Evolutionary conservation across 2,329 filamentous ascomycete genomes (phyloP).

Genomic region (Periconia sp.): DNA sequence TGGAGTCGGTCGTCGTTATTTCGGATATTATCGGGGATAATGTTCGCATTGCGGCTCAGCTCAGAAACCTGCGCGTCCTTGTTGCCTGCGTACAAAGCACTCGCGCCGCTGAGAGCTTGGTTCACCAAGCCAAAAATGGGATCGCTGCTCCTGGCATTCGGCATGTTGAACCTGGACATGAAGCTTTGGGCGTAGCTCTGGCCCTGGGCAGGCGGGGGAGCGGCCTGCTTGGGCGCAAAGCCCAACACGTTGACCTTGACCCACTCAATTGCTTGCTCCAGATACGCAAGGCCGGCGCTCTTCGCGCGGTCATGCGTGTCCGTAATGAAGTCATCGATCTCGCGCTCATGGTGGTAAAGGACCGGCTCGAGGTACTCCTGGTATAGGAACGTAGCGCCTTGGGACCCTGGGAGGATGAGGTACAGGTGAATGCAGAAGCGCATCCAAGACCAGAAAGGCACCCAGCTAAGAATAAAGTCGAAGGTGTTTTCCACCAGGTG

Average conservation of each 20-base stretch:
- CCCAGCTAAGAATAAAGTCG: slow-evolving; percentile 83
- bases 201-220: slow-evolving; percentile 48
- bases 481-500: slow-evolving; percentile 85
- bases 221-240: slow-evolving; percentile 62
- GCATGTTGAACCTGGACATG: slow-evolving; percentile 83
- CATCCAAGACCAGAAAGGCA: slow-evolving; percentile 93
- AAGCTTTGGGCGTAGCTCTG: slow-evolving; percentile 75
- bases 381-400: slow-evolving; percentile 86
- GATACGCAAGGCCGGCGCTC: slow-evolving; percentile 68
- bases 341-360: slow-evolving; percentile 79
- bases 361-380: slow-evolving; percentile 84
- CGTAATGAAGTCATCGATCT: slow-evolving; percentile 89
- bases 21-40: slow-evolving; percentile 71
- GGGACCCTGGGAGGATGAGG: slow-evolving; percentile 95
- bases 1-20: slow-evolving; percentile 66
- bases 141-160: slow-evolving; percentile 63
- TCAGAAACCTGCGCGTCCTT: slow-evolving; percentile 51
- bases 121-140: slow-evolving; percentile 81
- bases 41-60: slow-evolving; percentile 59
- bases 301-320: slow-evolving; percentile 77
- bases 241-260: slow-evolving; percentile 79
- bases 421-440: slow-evolving; percentile 87
- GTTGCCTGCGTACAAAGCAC: slow-evolving; percentile 48
- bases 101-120: slow-evolving; percentile 68
- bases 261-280: slow-evolving; percentile 51